Evolutionary conservation across 2,329 filamentous ascomycete genomes (phyloP).

Genomic region (Bipolaris sorokiniana): DNA sequence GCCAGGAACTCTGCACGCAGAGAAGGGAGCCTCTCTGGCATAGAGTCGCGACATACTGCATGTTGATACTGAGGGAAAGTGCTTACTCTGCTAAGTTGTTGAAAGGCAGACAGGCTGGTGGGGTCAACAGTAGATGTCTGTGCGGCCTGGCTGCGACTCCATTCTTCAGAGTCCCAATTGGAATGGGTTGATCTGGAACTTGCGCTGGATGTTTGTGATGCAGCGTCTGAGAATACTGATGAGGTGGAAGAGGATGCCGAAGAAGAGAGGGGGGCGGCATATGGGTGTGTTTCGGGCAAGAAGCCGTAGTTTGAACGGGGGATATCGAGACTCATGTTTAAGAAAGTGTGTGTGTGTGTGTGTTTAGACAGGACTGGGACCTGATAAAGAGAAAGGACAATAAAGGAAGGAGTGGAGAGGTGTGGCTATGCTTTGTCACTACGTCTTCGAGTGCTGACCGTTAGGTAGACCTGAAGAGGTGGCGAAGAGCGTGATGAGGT

Average conservation of each 20-base stretch:
- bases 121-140: constrained; percentile 33
- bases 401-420: constrained; percentile 44
- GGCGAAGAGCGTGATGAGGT: constrained; percentile 42
- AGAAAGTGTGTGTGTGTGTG: constrained; percentile 25
- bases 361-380: not conserved
- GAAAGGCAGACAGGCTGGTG: constrained; percentile 32
- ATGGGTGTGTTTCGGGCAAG: constrained; percentile 59
- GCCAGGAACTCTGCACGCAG: constrained; percentile 54
- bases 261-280: constrained; percentile 73
- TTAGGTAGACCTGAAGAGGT: constrained; percentile 44
- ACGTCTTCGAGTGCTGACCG: constrained; percentile 47
- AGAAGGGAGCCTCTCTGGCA: constrained; percentile 41
- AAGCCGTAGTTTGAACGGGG: constrained; percentile 42
- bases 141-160: constrained; percentile 35
- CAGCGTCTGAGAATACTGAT: constrained; percentile 75
- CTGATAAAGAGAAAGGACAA: constrained; percentile 27
- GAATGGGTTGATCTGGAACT: constrained; percentile 66
- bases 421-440: constrained; percentile 37
- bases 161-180: constrained; percentile 53
- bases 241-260: constrained; percentile 77
- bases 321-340: constrained; percentile 50
- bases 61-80: constrained; percentile 47
- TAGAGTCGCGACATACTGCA: constrained; percentile 47
- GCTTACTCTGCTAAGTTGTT: constrained; percentile 45
- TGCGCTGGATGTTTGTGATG: constrained; percentile 73